Base-by-base conservation (phyloP, 225 moss, liverwort and hornwort genomes). In the Sphagnum contortum region DNA sequence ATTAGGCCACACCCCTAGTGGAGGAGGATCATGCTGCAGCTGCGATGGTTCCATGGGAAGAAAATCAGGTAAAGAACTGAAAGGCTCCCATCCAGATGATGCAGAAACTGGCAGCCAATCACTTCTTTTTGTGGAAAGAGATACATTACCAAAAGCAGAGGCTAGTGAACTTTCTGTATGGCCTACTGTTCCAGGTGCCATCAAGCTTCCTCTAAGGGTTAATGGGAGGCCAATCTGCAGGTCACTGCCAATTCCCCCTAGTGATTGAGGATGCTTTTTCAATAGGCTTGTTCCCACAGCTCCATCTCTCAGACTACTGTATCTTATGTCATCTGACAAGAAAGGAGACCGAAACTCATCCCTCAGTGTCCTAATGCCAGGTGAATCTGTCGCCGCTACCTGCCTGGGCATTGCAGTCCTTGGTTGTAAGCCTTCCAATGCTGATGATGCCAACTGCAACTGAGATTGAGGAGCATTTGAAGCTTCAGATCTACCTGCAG, bases 21-120 rank as follows among this genome's bases (percentile, higher is more conserved):
- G 62, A n/a, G 70, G 69, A 48, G 74, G 70, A 29, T 29, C 29
- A 74, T 79, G 77, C 11, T 62, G 77, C 62, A 63, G 64, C 45
- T 72, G 70, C 9, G 77, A 52, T 62, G 49, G 48, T 51, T 29
- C 76, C 56, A 71, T 70, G 3, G 69, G 5, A 12, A 47, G 61
- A n/a, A 59, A 46, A 64, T 45, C 69, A 48, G 55, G 2, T 49
- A 29, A 29, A 29, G 71, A 49, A 46, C 67, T 57, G 8, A 59
- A 46, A 47, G 47, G 61, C 9, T 80, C 74, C 57, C 66, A 46
- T 13, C 14, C 48, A 14, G 59, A 59, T 59, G 49, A 53, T 9
- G 9, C 60, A 61, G 71, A 69, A 5, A 64, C 47, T 9, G 69
- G 69, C 44, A 66, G 61, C 66, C 66, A 66, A 8, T 66, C 47